Percentiles rank a stretch among this genome's conserved stretches.
Conservation (phyloP, 2,329 filamentous ascomycete genomes). For the Exophiala spinifera region DNA sequence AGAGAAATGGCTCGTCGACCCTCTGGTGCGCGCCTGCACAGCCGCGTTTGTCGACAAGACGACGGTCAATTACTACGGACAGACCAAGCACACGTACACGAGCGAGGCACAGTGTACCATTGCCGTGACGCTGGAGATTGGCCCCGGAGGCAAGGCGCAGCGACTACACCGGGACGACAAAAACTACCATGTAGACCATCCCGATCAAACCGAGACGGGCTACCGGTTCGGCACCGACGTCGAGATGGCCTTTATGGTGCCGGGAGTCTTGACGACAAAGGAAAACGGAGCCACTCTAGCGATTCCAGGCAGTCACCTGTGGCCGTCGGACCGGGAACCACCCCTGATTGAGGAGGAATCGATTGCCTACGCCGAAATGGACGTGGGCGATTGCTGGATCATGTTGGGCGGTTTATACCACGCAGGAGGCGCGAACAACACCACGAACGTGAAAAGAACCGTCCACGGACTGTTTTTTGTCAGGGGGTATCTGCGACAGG, state of each 20-base stretch:
- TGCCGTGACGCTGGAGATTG: conserved; percentile 37
- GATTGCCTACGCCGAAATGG: conserved; percentile 34
- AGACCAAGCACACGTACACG: conserved; percentile 29
- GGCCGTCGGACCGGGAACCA: conserved; percentile 15
- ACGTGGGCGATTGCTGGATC: conserved; percentile 35
- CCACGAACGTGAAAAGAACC: conserved; percentile 10
- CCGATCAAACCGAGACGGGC: no score
- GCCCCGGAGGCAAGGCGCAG: conserved; percentile 34
- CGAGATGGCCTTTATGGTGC: no score
- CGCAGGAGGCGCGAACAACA: conserved; percentile 24
- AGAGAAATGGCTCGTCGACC: conserved; percentile 36
- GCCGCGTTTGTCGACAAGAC: conserved; percentile 36
- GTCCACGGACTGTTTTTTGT: conserved; percentile 35
- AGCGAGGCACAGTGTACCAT: conserved; percentile 37
- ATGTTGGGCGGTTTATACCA: conserved; percentile 35
- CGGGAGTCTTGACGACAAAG: conserved; percentile 23
- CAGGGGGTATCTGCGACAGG: conserved; percentile 33
- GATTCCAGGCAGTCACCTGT: conserved; percentile 31
- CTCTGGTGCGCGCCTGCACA: conserved; percentile 26
- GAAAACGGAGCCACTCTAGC: conserved; percentile 33
- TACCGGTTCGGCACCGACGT: no score
- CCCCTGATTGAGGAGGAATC: conserved; percentile 16
- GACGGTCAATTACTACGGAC: conserved; percentile 35
- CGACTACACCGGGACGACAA: conserved; percentile 39
- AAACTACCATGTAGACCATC: conserved; percentile 39